A percentile compares a stretch with the other conserved stretches of the same genome.
phyloP scores from a whole-genome alignment of 2,329 filamentous ascomycete species.

The Pseudomassariella vexata region DNA sequence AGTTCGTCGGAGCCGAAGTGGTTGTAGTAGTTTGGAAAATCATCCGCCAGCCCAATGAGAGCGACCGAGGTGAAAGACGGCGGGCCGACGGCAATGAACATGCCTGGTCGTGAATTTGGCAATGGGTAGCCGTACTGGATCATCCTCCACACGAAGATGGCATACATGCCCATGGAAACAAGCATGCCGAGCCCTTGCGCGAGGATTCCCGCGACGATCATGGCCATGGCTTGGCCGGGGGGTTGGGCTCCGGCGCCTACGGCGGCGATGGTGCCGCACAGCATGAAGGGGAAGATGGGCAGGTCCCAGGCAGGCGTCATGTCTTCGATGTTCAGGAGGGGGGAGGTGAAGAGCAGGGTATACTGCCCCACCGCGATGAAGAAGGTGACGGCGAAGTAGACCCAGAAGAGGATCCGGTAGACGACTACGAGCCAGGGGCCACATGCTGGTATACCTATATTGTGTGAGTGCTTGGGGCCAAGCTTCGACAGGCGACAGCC shows the following conservation, averaged over 20 bases:
- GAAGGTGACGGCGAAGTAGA: constrained; percentile 33
- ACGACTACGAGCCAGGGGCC: constrained; percentile 31
- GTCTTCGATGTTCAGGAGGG: constrained; percentile 28
- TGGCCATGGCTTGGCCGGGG: constrained; percentile 25
- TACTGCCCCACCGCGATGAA: constrained; percentile 31
- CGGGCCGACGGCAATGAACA: constrained; percentile 48
- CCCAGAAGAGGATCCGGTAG: constrained; percentile 34
- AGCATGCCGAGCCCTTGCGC: constrained; percentile 39
- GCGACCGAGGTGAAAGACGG: constrained; percentile 35
- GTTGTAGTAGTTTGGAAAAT: constrained; percentile 16
- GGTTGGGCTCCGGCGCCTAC: constrained; percentile 24
- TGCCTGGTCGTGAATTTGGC: constrained; percentile 26
- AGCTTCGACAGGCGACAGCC: too few species aligned
- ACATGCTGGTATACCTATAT: constrained; percentile 31
- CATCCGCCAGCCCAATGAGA: constrained; percentile 38
- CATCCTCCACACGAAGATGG: constrained; percentile 33
- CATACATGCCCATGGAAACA: constrained; percentile 36
- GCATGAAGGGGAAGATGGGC: constrained; percentile 27
- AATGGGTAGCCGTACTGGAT: constrained; percentile 35
- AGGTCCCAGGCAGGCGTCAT: constrained; percentile 33
- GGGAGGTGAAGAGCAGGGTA: constrained; percentile 28
- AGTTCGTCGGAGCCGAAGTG: constrained; percentile 18
- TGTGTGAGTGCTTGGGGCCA: too few species aligned
- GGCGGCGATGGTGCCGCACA: constrained; percentile 29
- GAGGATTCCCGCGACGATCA: constrained; percentile 35